Evolutionary conservation across 2,329 filamentous ascomycete species (phyloP).

Genomic region (Sphaerostilbella broomeana): DNA sequence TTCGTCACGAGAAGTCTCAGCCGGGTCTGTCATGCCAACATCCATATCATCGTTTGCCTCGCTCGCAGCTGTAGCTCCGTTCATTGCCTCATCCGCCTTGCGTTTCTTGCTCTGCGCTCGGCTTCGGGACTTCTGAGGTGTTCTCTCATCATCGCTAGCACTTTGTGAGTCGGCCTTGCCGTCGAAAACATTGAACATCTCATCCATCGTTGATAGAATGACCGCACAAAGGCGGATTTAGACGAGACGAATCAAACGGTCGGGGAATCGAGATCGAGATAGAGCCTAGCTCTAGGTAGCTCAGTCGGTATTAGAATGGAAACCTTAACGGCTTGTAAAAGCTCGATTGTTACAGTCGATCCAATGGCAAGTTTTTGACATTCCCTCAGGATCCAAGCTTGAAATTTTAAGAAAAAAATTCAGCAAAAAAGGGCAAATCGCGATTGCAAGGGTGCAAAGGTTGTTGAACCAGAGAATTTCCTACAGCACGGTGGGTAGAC

Average conservation of each 20-base stretch:
- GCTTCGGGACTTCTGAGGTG: slow-evolving; percentile 45
- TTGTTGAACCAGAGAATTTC: slow-evolving; percentile 10
- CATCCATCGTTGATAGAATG: slow-evolving; percentile 51
- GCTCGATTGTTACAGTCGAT: too few species aligned
- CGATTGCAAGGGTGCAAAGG: slow-evolving; percentile 6
- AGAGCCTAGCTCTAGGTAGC: neutral
- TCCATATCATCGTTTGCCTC: slow-evolving; percentile 17
- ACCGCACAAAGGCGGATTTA: neutral
- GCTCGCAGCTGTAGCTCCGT: slow-evolving; percentile 29
- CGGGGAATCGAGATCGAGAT: neutral
- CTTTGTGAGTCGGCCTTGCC: slow-evolving; percentile 43
- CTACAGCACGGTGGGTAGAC: slow-evolving; percentile 8
- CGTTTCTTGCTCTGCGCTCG: slow-evolving; percentile 71
- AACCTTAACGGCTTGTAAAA: too few species aligned
- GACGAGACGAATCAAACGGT: neutral
- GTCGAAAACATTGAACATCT: slow-evolving; percentile 78
- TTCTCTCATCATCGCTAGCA: slow-evolving; percentile 38
- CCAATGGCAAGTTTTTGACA: too few species aligned
- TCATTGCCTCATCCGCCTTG: slow-evolving; percentile 74
- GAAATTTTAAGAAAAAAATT: too few species aligned
- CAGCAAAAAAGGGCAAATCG: too few species aligned
- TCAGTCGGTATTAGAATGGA: too few species aligned
- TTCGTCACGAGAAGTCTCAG: slow-evolving; percentile 32
- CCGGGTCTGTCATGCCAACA: slow-evolving; percentile 37
- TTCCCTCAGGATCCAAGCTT: too few species aligned